These are phyloP conservation scores for Penicillium canescens DNA, from an alignment of 495 filamentous ascomycete species.

Conservation along the genomic window DNA sequence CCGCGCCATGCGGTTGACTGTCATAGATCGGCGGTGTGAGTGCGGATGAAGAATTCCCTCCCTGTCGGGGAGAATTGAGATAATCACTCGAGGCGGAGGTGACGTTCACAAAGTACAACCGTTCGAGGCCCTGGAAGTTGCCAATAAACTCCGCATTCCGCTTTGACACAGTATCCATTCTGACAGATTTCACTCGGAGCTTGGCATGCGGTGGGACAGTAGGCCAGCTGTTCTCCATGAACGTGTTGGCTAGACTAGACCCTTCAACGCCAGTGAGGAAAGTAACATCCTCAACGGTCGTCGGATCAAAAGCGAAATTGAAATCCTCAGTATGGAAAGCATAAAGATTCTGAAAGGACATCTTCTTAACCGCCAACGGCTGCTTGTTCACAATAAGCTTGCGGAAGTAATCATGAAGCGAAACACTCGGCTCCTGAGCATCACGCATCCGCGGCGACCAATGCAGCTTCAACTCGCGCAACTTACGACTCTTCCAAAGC, in stretches of 20 bases:
- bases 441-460: constrained; percentile 65
- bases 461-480: constrained; percentile 56
- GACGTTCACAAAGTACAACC: constrained; percentile 47
- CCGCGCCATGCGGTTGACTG: constrained; percentile 2
- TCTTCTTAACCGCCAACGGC: constrained; percentile 43
- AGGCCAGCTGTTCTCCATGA: constrained; percentile 56
- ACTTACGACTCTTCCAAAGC: constrained; percentile 50
- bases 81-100: constrained; percentile 28
- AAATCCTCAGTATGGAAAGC: constrained; percentile 50
- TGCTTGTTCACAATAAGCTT: constrained; percentile 47
- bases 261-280: constrained; percentile 49
- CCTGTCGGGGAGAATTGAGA: constrained; percentile 29
- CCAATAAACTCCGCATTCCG: constrained; percentile 41
- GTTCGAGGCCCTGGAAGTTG: constrained; percentile 40
- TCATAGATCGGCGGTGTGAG: constrained; percentile 34
- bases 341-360: constrained; percentile 59
- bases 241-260: constrained; percentile 46
- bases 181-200: constrained; percentile 37
- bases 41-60: constrained; percentile 14
- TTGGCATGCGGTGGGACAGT: constrained; percentile 20
- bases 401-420: constrained; percentile 57
- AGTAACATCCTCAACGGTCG: constrained; percentile 49
- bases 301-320: constrained; percentile 38
- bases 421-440: constrained; percentile 56
- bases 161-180: constrained; percentile 43